Percentiles rank a stretch among this genome's conserved stretches.
Evolutionary conservation across 148 eudicot species (phyloP).

Genomic region (Silene uniflora): DNA sequence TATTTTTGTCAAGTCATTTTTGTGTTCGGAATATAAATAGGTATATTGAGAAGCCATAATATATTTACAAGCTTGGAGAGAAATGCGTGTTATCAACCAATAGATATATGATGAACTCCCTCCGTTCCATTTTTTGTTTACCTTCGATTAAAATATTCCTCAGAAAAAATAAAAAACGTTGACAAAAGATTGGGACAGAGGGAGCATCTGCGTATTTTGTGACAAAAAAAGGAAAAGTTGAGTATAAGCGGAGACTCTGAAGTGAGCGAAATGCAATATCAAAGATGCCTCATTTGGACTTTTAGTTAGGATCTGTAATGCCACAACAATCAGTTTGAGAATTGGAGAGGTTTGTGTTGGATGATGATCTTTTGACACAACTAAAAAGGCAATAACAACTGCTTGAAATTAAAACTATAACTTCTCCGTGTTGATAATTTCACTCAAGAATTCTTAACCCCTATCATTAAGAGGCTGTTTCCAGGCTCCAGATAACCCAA

Average conservation of each 20-base stretch:
- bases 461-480: no score
- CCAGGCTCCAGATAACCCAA: no score
- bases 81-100: background rate
- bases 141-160: no score
- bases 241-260: no score
- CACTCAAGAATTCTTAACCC: background rate
- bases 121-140: no score
- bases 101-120: no score
- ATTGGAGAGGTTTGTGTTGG: background rate
- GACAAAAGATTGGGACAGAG: no score
- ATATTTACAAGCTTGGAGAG: background rate
- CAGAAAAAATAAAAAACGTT: no score
- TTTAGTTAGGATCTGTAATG: background rate
- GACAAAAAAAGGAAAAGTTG: background rate
- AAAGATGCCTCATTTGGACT: background rate
- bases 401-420: background rate
- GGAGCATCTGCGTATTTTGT: background rate
- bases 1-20: background rate
- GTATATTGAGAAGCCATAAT: background rate
- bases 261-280: background rate
- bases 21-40: background rate
- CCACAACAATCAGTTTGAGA: no score
- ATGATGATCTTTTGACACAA: background rate
- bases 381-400: background rate
- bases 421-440: background rate